A percentile compares a stretch with the other conserved stretches of the same genome.
These are phyloP conservation scores for Cornus controversa DNA, from an alignment of 148 eudicot genomes.

Conservation along the genomic window DNA sequence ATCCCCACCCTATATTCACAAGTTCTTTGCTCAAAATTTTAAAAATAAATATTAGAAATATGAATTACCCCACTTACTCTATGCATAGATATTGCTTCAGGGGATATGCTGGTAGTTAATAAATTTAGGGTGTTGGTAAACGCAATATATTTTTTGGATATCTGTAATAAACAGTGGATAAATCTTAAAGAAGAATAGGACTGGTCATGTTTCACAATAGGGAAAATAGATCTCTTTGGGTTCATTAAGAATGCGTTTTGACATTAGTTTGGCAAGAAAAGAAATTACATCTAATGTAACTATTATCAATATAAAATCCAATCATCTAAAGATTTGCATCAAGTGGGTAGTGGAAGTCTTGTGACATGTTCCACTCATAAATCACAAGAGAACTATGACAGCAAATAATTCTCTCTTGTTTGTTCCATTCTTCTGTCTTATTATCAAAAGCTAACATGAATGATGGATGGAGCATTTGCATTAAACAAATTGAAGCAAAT, in stretches of 20 bases:
- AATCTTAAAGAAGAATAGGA: background rate
- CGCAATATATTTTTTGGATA: background rate
- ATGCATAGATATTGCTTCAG: background rate
- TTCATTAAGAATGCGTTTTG: background rate
- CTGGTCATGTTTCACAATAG: background rate
- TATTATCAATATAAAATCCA: background rate
- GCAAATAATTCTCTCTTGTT: background rate
- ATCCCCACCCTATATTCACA: too few relatives aligned
- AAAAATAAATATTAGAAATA: too few relatives aligned
- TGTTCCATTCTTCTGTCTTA: background rate
- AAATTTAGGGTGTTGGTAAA: background rate
- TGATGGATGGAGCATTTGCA: slow-evolving; percentile 6
- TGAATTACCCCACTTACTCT: background rate
- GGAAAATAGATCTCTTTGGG: background rate
- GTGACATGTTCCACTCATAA: slow-evolving; percentile 30
- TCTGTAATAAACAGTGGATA: background rate
- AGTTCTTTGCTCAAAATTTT: too few relatives aligned
- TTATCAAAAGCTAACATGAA: slow-evolving; percentile 11
- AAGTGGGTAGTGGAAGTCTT: slow-evolving; percentile 21
- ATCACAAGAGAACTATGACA: slow-evolving; percentile 17
- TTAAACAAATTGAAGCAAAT: slow-evolving; percentile 18
- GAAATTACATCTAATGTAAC: background rate
- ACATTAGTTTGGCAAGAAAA: background rate
- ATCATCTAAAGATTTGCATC: background rate
- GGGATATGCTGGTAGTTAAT: too few relatives aligned